Conservation (phyloP, 2,329 filamentous ascomycete species). For the Epichloe amarillans region DNA sequence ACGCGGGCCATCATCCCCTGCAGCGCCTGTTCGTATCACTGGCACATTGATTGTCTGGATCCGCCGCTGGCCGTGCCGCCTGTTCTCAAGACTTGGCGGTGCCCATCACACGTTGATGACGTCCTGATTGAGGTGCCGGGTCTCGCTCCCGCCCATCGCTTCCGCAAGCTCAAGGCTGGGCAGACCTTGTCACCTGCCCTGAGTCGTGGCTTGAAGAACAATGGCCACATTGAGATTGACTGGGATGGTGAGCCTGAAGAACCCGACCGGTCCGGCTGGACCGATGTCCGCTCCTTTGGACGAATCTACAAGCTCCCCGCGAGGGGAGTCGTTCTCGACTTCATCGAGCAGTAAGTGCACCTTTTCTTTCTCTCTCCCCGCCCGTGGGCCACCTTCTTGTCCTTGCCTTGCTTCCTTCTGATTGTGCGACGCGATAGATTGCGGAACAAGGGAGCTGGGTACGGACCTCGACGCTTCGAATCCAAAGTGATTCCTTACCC, state of each 20-base stretch:
- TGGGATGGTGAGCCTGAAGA: constrained; percentile 43
- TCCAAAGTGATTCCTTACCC: constrained; percentile 17
- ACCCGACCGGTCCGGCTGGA: constrained; percentile 41
- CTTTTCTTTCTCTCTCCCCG: background rate
- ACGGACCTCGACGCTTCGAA: constrained; percentile 19
- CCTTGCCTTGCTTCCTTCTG: constrained; percentile 2
- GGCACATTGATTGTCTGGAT: constrained; percentile 88
- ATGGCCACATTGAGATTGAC: constrained; percentile 59
- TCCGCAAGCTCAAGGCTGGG: constrained; percentile 45
- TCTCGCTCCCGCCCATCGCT: constrained; percentile 46
- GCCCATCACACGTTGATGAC: constrained; percentile 74
- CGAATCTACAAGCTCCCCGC: constrained; percentile 50
- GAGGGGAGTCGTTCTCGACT: constrained; percentile 54
- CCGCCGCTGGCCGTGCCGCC: constrained; percentile 73
- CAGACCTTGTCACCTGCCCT: constrained; percentile 38
- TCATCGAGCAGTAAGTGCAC: constrained; percentile 48
- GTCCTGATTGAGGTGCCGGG: constrained; percentile 48
- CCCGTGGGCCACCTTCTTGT: background rate
- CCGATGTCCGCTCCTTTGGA: constrained; percentile 47
- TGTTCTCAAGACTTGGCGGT: constrained; percentile 68
- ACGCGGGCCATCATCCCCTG: constrained; percentile 68
- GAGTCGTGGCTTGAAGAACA: constrained; percentile 54
- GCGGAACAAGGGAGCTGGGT: constrained; percentile 25
- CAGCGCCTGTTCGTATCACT: constrained; percentile 67
- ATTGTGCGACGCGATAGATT: constrained; percentile 15